Evolutionary conservation across 352 stramenopile species (phyloP).

Genomic region (Proteromonas lacertae): DNA sequence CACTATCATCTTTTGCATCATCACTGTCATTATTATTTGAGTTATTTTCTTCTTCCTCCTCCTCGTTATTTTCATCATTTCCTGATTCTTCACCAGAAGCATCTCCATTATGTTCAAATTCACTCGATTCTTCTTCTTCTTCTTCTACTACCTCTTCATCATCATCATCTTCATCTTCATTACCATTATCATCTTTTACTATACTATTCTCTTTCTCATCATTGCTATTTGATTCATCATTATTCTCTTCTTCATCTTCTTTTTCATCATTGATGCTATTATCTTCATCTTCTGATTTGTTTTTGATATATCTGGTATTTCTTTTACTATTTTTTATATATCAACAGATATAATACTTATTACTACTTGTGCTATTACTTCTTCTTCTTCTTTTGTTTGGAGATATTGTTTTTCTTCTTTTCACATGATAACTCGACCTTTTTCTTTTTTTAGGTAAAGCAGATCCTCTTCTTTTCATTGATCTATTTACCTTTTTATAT

Average conservation of each 20-base stretch:
- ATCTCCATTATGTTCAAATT: slow-evolving; percentile 1
- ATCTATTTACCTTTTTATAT: no score
- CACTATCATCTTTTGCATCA: neutral
- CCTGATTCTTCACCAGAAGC: neutral
- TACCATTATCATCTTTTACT: neutral
- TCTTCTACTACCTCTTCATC: slow-evolving; percentile 4
- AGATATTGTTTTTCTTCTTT: no score
- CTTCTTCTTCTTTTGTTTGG: no score
- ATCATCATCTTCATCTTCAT: slow-evolving; percentile 10
- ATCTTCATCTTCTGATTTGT: neutral
- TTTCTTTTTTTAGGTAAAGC: no score
- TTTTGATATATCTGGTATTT: no score
- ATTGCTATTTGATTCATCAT: slow-evolving; percentile 2
- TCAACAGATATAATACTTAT: no score
- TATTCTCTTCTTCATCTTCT: no score
- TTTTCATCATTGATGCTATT: neutral
- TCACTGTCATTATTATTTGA: neutral
- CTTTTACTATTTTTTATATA: no score
- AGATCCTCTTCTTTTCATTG: no score
- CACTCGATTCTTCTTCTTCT: slow-evolving; percentile 13
- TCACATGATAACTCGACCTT: no score
- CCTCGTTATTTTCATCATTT: neutral
- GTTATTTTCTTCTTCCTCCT: neutral
- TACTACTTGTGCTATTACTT: no score
- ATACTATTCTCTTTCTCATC: slow-evolving; percentile 6